phyloP scores from a whole-genome alignment of 306 rosid species.

The Cotoneaster glaucophyllus region DNA sequence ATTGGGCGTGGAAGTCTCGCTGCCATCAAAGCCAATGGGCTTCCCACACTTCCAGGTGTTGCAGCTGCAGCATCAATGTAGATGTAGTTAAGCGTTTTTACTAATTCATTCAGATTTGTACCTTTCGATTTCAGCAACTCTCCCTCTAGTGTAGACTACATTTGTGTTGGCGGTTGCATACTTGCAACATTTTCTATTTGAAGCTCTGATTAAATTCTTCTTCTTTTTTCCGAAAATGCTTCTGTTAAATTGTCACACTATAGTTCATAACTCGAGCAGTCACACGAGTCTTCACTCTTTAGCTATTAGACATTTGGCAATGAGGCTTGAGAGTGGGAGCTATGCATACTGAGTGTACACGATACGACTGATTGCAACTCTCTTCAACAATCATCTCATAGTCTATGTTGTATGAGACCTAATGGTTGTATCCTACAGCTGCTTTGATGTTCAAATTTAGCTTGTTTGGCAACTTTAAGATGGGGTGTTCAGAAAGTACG shows the following conservation, averaged over 20 bases:
- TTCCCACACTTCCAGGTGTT: conserved; percentile 34
- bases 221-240: background rate
- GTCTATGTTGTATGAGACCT: background rate
- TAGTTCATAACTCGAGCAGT: background rate
- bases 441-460: background rate
- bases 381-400: background rate
- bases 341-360: background rate
- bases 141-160: background rate
- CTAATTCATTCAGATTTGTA: conserved; percentile 12
- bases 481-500: background rate
- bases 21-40: conserved; percentile 20
- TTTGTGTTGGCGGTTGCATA: conserved; percentile 44
- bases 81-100: conserved; percentile 21
- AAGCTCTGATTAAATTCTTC: background rate
- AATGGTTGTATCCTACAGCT: too few species aligned
- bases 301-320: background rate
- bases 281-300: background rate
- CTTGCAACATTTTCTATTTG: conserved; percentile 41
- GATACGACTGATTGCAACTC: background rate
- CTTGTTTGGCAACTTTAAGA: background rate
- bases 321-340: too few species aligned
- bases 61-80: conserved; percentile 50
- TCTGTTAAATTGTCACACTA: background rate
- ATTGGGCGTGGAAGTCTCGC: conserved; percentile 55
- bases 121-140: conserved; percentile 11